A percentile compares a stretch with the other conserved stretches of the same genome.
phyloP scores from a whole-genome alignment of 768 basidiomycete genomes.

The Hygrophoropsis aurantiaca region DNA sequence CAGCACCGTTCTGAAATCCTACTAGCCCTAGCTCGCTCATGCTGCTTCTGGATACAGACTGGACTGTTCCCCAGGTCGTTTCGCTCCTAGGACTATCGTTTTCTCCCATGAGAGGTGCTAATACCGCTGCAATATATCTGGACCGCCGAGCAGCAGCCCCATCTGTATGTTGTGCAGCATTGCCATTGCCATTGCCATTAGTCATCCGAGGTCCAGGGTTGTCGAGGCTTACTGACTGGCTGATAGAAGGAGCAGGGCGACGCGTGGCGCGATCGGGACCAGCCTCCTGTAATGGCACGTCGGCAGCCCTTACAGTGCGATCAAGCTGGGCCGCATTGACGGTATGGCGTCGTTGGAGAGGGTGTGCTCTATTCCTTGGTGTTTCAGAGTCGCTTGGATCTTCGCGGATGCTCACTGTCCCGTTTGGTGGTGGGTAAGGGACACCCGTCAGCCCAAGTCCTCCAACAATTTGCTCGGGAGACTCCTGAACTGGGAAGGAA shows the following conservation, averaged over 20 bases:
- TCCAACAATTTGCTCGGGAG: constrained; percentile 23
- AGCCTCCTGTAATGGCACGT: constrained; percentile 10
- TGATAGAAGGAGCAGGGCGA: constrained; percentile 13
- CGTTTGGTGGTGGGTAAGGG: constrained; percentile 16
- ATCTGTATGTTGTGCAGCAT: constrained; percentile 5
- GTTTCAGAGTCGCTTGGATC: constrained; percentile 25
- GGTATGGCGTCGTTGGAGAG: constrained; percentile 23
- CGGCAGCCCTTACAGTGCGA: constrained; percentile 18
- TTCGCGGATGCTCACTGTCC: constrained; percentile 22
- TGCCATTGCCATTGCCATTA: constrained; percentile 9
- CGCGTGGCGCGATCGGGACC: constrained; percentile 17
- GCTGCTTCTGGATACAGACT: constrained; percentile 18
- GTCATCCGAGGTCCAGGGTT: constrained; percentile 18
- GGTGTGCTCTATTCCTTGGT: constrained; percentile 18
- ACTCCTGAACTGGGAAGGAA: constrained; percentile 28
- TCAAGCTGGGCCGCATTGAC: constrained; percentile 16
- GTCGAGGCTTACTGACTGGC: constrained; percentile 16
- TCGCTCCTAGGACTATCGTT: constrained; percentile 31
- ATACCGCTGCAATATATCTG: not conserved
- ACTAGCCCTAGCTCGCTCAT: constrained; percentile 28
- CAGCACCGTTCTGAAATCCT: constrained; percentile 31
- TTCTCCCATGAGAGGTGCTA: constrained; percentile 14
- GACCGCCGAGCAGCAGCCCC: constrained; percentile 8
- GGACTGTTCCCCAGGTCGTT: constrained; percentile 37
- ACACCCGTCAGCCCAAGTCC: constrained; percentile 28